Evolutionary conservation across 257 asterid species (phyloP).

Genomic region (Plantago ovata): DNA sequence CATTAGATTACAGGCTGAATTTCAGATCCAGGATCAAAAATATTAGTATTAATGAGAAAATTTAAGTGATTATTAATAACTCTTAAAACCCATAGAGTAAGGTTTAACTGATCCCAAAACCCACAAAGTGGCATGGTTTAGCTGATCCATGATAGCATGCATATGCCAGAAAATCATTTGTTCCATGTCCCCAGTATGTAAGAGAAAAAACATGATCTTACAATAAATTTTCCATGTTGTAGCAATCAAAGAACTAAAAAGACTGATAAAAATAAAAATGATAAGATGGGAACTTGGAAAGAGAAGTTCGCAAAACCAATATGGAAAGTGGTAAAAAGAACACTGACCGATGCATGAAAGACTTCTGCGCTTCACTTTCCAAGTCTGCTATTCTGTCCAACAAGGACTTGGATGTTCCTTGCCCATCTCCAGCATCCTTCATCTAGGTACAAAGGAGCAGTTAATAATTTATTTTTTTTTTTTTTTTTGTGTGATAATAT

Average conservation of each 20-base stretch:
- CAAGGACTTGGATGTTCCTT: slow-evolving; percentile 74
- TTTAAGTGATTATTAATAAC: background rate
- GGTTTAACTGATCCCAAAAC: slow-evolving; percentile 3
- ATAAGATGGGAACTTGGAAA: slow-evolving; percentile 3
- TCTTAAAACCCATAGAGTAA: slow-evolving; percentile 10
- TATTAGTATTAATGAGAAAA: too few species aligned
- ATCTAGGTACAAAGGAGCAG: slow-evolving; percentile 16
- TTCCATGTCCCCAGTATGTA: background rate
- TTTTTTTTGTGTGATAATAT: too few species aligned
- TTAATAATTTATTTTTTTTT: too few species aligned
- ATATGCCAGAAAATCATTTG: background rate
- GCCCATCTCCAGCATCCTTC: slow-evolving; percentile 65
- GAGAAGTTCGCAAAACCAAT: slow-evolving; percentile 13
- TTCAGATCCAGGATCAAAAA: too few species aligned
- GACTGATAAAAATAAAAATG: background rate
- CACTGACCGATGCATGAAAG: slow-evolving; percentile 94
- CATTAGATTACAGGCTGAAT: too few species aligned
- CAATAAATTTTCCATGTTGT: slow-evolving; percentile 3
- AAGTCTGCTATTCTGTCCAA: slow-evolving; percentile 75
- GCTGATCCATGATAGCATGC: slow-evolving; percentile 4
- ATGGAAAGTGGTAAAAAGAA: slow-evolving; percentile 2
- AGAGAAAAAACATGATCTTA: background rate
- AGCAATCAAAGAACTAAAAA: background rate
- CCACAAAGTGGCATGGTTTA: too few species aligned
- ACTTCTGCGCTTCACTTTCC: slow-evolving; percentile 98